Evolutionary conservation across 148 eudicot species (phyloP).

Genomic region (Selenicereus undatus): DNA sequence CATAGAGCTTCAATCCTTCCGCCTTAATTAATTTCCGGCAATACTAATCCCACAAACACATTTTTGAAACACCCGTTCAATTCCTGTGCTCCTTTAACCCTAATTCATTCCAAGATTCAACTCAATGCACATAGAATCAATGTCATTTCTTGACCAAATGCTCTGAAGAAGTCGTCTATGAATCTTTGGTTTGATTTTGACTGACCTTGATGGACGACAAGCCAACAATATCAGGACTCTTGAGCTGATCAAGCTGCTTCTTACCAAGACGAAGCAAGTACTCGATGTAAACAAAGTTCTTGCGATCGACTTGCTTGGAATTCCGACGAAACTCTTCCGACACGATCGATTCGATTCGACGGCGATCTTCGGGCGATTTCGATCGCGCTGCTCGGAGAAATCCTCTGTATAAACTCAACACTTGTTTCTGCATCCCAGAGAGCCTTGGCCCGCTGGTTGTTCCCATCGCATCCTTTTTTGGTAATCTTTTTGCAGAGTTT

Average conservation of each 20-base stretch:
- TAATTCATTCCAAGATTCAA: too few relatives aligned
- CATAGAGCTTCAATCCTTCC: too few relatives aligned
- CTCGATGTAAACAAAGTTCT: constrained; percentile 75
- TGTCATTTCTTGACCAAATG: too few relatives aligned
- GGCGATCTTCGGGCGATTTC: constrained; percentile 65
- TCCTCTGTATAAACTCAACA: constrained; percentile 71
- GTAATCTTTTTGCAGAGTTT: not conserved
- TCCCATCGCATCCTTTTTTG: constrained; percentile 26
- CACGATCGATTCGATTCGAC: constrained; percentile 52
- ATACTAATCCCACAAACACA: too few relatives aligned
- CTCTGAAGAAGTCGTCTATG: not conserved
- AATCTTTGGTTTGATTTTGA: not conserved
- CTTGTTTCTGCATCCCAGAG: constrained; percentile 94
- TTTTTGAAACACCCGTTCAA: too few relatives aligned
- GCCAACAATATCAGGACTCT: constrained; percentile 63
- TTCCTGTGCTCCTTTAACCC: too few relatives aligned
- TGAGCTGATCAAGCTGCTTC: constrained; percentile 84
- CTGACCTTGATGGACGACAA: constrained; percentile 49
- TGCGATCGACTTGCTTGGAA: constrained; percentile 67
- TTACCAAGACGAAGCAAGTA: constrained; percentile 78
- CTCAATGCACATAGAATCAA: too few relatives aligned
- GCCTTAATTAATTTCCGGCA: too few relatives aligned
- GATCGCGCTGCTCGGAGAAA: constrained; percentile 77
- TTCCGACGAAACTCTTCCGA: constrained; percentile 73
- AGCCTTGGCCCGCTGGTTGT: constrained; percentile 41